Percentiles rank a stretch among this genome's conserved stretches.
phyloP scores from a whole-genome alignment of 192 early-diverging fungal species.

The Rhizophagus sp. region DNA sequence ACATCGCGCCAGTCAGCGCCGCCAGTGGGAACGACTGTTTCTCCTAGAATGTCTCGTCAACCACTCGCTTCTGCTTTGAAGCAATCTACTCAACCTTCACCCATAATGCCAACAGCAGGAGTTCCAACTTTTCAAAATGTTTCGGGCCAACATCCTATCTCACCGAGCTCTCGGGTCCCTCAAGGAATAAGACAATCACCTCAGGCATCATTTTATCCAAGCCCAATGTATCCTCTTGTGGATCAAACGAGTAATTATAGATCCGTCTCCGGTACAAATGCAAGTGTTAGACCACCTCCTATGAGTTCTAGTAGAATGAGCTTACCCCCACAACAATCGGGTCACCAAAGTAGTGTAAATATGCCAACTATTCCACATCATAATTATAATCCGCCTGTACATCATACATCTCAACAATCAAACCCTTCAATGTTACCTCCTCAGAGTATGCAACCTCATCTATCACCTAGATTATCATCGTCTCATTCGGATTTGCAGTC shows the following conservation, averaged over 20 bases:
- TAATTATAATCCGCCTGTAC: background rate
- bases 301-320: background rate
- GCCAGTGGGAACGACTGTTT: background rate
- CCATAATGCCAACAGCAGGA: constrained; percentile 10
- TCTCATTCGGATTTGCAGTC: background rate
- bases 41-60: constrained; percentile 8
- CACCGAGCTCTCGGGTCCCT: background rate
- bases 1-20: background rate
- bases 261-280: background rate
- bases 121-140: constrained; percentile 1
- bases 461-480: background rate
- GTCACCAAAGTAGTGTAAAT: constrained; percentile 7
- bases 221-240: background rate
- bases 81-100: background rate
- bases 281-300: background rate
- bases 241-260: background rate
- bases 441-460: background rate
- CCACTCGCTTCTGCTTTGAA: background rate
- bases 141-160: background rate
- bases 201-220: background rate
- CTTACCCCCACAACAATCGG: background rate
- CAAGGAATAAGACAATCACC: background rate
- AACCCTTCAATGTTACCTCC: background rate
- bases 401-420: constrained; percentile 8
- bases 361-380: constrained; percentile 9